Evolutionary conservation across 257 asterid genomes (phyloP), one percentile per base, ranked within the genome.

Genomic region (Scutellaria minor): DNA sequence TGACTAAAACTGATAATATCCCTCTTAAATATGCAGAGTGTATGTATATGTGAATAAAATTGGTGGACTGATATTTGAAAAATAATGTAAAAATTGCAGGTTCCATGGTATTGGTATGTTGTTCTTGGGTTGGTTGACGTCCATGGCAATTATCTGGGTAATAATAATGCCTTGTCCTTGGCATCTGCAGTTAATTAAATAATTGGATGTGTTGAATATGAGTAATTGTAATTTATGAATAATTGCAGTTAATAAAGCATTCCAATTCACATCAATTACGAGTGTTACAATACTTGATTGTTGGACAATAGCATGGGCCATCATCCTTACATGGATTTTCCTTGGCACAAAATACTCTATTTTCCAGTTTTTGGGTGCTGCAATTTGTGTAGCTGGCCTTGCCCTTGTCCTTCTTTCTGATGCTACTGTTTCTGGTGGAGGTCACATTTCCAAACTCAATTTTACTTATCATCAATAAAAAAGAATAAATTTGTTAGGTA

Each of bases 141-240:
- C 75, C 97, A 87, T 22, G 97, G 96, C 53, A 87, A 87, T 76
- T 87, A 84, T 84, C 90, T 90, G 7, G 90, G 97, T 89, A 58
- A 44, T 18, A 18, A 0, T 18, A 18, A 18, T 18, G 18, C 18
- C 18, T 18, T 18, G 18, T 18, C 18, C 18, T 18, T 18, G 18
- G 18, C 18, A 18, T 18, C 18, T 18, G 18, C 18, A 18, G 18
- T 18, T 18, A 18, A 18, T 18, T 18, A 18, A 18, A 18, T 18
- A 18, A 18, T 0, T 18, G 18, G 18, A 18, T 18, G 0, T 18
- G 18, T 0, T 24, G 27, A 24, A 0, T 24, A 24, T 24, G 0
- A 0, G 27, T 24, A 24, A 24, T 24, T 24, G 27, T 1, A 24
- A 24, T 24, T 1, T 1, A 24, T 24, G 27, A 24, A 1, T 24